Base-by-base conservation (phyloP, 352 stramenopile genomes). In the Phytophthora sp. region DNA sequence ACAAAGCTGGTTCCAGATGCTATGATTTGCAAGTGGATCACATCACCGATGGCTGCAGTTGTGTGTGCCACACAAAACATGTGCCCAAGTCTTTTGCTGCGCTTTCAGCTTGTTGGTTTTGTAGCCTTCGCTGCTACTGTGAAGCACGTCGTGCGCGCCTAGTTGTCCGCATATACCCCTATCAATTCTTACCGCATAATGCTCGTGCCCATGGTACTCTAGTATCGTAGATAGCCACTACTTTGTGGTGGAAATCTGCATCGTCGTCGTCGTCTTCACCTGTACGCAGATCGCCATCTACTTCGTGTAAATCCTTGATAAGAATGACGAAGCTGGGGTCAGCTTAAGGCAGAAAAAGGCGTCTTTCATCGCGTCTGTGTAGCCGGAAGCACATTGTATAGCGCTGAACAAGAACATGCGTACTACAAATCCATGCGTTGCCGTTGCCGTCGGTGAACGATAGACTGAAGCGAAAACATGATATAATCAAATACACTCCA, bases 201-300 rank as follows among this genome's bases (percentile, higher is more conserved):
- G 24, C 35, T 72, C 4, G 38, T 73, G 27, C 66, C 66, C 18
- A 57, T 52, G 2, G 57, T 29, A 23, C 6, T 16, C 66, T 0
- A 57, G 63, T 12, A 41, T 68, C 49, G 53, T 70, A 13, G 53
- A 76, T 13, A 63, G 23, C 50, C 57, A 72, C 57, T 67, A 61
- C 39, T 72, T 72, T 18, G 63, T 72, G 6, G 56, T 39, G 21
- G 27, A 55, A 8, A 61, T 71, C 13, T 84, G 76, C 13, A 15
- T 56, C 11, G 56, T 88, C 20, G 76, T 72, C 36, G 54, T 82
- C 26, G 13, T 70, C 12, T 67, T 88, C 20, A 75, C 76, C 5
- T 35, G 39, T 45, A 39, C 76, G 8, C 80, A 91, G 46, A 68
- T 86, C 44, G 41, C 72, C 6, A 66, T 90, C 33, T 89, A 84